Evolutionary conservation across 1,284 basidiomycete species (phyloP).

Genomic region (Irpex sp.): DNA sequence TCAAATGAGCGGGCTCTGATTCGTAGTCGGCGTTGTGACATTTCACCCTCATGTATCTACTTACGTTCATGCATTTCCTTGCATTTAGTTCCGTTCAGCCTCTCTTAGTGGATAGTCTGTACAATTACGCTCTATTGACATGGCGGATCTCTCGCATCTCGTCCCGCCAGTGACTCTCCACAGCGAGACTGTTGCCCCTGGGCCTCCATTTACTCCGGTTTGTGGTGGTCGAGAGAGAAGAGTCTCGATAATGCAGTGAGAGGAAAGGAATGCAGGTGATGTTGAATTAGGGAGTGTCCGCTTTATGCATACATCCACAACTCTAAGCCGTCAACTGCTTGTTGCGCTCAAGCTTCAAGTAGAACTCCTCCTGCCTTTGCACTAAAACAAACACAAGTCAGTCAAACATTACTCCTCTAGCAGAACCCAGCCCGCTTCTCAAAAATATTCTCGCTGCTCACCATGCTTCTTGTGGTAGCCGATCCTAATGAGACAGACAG

Average conservation of each 20-base stretch:
- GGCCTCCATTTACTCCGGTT: background rate
- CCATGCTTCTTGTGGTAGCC: slow-evolving; percentile 69
- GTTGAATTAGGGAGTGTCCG: background rate
- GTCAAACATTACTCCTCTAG: background rate
- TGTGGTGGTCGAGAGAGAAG: background rate
- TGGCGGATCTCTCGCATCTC: background rate
- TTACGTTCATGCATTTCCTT: background rate
- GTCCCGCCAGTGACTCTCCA: background rate
- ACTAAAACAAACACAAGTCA: slow-evolving; percentile 39
- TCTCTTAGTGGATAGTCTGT: background rate
- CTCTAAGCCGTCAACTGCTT: slow-evolving; percentile 27
- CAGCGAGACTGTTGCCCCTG: background rate
- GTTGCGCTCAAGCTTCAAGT: slow-evolving; percentile 73
- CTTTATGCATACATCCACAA: slow-evolving; percentile 4
- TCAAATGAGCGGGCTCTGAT: slow-evolving; percentile 27
- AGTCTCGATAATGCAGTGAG: background rate
- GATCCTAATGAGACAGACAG: slow-evolving; percentile 55
- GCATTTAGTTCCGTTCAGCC: background rate
- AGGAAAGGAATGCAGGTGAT: background rate
- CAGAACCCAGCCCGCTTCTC: background rate
- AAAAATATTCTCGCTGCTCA: slow-evolving; percentile 37
- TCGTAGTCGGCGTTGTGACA: background rate
- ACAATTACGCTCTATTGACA: background rate
- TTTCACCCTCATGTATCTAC: background rate
- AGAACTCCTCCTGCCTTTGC: slow-evolving; percentile 77